phyloP scores from a whole-genome alignment of 2,329 filamentous ascomycete genomes.

The Beauveria scarabaeidicola region DNA sequence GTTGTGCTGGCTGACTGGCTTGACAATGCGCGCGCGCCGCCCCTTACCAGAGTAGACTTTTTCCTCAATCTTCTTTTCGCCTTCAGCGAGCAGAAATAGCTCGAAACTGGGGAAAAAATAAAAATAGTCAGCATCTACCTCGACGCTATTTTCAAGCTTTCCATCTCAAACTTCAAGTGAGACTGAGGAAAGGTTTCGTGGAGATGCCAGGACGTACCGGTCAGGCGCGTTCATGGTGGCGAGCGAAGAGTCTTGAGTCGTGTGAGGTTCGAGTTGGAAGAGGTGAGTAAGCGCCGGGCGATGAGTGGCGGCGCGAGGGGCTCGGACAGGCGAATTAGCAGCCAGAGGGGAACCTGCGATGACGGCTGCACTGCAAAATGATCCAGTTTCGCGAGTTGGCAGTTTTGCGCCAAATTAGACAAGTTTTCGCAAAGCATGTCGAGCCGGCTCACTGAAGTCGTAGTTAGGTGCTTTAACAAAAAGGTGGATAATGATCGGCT shows the following conservation, averaged over 20 bases:
- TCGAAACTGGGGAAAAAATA: conserved; percentile 59
- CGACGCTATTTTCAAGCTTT: not conserved
- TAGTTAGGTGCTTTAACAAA: not conserved
- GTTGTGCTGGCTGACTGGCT: not conserved
- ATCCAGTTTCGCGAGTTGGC: not conserved
- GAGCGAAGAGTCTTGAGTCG: not conserved
- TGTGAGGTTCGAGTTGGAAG: not conserved
- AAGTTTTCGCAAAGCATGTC: not conserved
- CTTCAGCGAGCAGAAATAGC: conserved; percentile 77
- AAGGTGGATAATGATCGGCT: conserved; percentile 10
- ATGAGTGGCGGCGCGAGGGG: not conserved
- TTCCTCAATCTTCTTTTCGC: conserved; percentile 89
- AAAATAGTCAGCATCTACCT: conserved; percentile 14
- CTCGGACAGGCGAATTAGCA: not conserved
- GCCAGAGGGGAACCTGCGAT: accelerated
- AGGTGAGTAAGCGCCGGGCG: not conserved
- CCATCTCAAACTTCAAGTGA: not conserved
- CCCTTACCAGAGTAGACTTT: conserved; percentile 78
- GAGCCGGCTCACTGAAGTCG: not conserved
- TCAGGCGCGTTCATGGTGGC: conserved; percentile 46
- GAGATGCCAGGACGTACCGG: conserved; percentile 32
- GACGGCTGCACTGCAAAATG: not conserved
- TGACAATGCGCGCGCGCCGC: not conserved
- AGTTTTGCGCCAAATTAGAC: not conserved
- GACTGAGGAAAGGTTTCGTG: not conserved